Conservation (phyloP, 768 basidiomycete species). For the Gloeostereum incarnatum region DNA sequence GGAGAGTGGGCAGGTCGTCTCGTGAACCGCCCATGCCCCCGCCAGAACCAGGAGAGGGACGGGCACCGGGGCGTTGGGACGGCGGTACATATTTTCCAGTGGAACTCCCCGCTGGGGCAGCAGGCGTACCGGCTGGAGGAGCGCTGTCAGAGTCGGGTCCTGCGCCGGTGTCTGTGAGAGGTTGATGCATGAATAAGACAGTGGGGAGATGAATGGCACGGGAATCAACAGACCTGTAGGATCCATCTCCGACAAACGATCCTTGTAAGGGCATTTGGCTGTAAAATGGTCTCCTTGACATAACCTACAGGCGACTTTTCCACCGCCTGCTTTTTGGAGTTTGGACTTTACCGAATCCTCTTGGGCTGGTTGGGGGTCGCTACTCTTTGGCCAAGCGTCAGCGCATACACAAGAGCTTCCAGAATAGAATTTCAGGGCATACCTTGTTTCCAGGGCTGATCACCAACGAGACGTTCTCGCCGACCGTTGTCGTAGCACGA, state of each 20-base stretch:
- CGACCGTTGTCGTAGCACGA: slow-evolving; percentile 89
- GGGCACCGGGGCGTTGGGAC: slow-evolving; percentile 69
- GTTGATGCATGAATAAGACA: slow-evolving; percentile 1
- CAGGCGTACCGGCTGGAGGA: slow-evolving; percentile 16
- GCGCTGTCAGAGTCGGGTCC: slow-evolving; percentile 28
- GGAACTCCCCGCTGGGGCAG: slow-evolving; percentile 25
- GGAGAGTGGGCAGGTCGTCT: slow-evolving; percentile 92
- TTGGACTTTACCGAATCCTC: slow-evolving; percentile 57
- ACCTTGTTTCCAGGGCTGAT: slow-evolving; percentile 55
- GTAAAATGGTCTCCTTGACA: slow-evolving; percentile 99
- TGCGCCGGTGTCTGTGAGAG: slow-evolving; percentile 23
- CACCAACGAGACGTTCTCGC: slow-evolving; percentile 41
- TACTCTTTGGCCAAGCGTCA: no score
- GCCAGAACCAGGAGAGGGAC: slow-evolving; percentile 74
- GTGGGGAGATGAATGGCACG: neutral
- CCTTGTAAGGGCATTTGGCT: slow-evolving; percentile 97
- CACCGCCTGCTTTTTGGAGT: slow-evolving; percentile 66
- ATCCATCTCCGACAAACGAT: slow-evolving; percentile 75
- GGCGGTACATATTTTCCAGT: slow-evolving; percentile 86
- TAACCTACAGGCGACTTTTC: slow-evolving; percentile 85
- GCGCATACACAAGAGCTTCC: no score
- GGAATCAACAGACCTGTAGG: slow-evolving; percentile 32
- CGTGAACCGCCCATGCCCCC: slow-evolving; percentile 46
- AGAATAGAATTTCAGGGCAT: no score
- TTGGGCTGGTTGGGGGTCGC: slow-evolving; percentile 59